A percentile compares a stretch with the other conserved stretches of the same genome.
These are phyloP conservation scores for Vigna angularis DNA, from an alignment of 306 rosid species.

Conservation along the genomic window DNA sequence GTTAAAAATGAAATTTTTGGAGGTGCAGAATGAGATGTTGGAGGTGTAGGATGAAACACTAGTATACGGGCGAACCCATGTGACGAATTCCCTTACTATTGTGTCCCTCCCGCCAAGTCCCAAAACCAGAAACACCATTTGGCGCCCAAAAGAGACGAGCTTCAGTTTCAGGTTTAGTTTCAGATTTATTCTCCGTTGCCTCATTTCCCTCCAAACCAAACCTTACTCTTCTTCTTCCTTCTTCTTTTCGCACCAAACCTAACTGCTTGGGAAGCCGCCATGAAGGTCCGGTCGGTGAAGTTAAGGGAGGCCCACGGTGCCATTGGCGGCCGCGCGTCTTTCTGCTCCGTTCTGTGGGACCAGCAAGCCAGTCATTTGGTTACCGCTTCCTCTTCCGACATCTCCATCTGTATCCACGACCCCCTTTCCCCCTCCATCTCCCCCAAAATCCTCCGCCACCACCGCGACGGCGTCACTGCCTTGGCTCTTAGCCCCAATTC, in stretches of 20 bases:
- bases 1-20: too few species aligned
- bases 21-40: too few species aligned
- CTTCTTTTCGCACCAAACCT: background rate
- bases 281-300: conserved; percentile 89
- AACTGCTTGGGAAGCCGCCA: conserved; percentile 34
- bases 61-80: too few species aligned
- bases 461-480: conserved; percentile 92
- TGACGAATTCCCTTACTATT: too few species aligned
- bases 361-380: conserved; percentile 72
- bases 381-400: conserved; percentile 79
- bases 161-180: background rate
- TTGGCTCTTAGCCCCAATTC: conserved; percentile 93
- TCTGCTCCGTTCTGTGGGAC: conserved; percentile 94
- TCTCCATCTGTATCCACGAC: conserved; percentile 74
- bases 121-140: conserved; percentile 33
- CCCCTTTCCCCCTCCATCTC: conserved; percentile 66
- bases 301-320: conserved; percentile 92
- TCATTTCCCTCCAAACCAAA: background rate
- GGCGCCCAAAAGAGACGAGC: conserved; percentile 38
- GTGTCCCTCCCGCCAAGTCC: conserved; percentile 43
- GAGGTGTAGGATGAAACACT: too few species aligned
- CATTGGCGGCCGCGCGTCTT: conserved; percentile 66
- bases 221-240: background rate
- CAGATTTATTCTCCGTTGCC: conserved; percentile 4
- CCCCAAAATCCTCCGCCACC: conserved; percentile 85